Evolutionary conservation across 768 basidiomycete genomes (phyloP).

Genomic region (Suillus clintonianus): DNA sequence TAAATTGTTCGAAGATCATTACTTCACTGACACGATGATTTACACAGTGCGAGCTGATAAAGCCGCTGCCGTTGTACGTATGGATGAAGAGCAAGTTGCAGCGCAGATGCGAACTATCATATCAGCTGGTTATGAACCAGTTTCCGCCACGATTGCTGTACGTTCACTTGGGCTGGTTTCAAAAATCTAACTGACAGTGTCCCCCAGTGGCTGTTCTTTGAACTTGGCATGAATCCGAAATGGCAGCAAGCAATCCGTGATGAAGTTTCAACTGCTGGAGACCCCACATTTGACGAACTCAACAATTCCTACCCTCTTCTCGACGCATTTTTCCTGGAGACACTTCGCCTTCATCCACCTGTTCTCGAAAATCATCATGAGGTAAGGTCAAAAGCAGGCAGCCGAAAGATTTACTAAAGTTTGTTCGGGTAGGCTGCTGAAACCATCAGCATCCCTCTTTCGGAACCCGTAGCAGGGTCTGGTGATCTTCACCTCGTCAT

Average conservation of each 20-base stretch:
- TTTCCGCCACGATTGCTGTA: slow-evolving; percentile 39
- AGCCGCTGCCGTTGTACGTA: slow-evolving; percentile 35
- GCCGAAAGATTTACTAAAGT: slow-evolving; percentile 7
- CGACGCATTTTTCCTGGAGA: slow-evolving; percentile 63
- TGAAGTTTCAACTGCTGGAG: slow-evolving; percentile 46
- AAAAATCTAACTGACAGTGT: slow-evolving; percentile 7
- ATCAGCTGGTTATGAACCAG: slow-evolving; percentile 52
- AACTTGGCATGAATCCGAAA: slow-evolving; percentile 51
- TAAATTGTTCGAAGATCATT: background rate
- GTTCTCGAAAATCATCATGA: slow-evolving; percentile 69
- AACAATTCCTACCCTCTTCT: slow-evolving; percentile 53
- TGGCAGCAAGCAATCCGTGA: slow-evolving; percentile 59
- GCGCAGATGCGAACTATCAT: slow-evolving; percentile 66
- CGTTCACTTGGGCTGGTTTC: slow-evolving; percentile 6
- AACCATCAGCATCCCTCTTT: slow-evolving; percentile 56
- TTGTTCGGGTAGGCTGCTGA: slow-evolving; percentile 43
- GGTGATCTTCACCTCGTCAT: slow-evolving; percentile 46
- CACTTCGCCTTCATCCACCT: slow-evolving; percentile 60
- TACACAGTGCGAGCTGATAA: slow-evolving; percentile 46
- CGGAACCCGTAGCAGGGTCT: slow-evolving; percentile 49
- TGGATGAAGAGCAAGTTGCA: slow-evolving; percentile 53
- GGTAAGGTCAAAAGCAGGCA: slow-evolving; percentile 27
- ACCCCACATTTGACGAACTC: slow-evolving; percentile 54
- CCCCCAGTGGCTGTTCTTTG: slow-evolving; percentile 64
- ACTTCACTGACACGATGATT: background rate